phyloP scores from a whole-genome alignment of 805 yeast species.

The Teunomyces kruisii region DNA sequence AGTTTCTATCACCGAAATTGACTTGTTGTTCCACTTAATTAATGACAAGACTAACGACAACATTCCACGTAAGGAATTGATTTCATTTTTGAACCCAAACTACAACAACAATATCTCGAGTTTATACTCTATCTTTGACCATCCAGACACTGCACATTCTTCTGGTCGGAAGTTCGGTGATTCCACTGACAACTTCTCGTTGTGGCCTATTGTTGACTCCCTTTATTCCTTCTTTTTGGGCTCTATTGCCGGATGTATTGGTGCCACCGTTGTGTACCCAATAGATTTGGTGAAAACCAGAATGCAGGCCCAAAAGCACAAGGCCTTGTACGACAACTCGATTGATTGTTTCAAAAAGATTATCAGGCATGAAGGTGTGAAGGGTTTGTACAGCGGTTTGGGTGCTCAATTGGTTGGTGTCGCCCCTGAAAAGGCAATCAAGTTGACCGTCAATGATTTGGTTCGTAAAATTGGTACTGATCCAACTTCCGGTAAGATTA shows the following conservation, averaged over 20 bases:
- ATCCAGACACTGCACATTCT: slow-evolving; percentile 40
- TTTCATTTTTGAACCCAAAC: slow-evolving; percentile 58
- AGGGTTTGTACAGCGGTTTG: slow-evolving; percentile 88
- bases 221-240: slow-evolving; percentile 86
- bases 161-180: slow-evolving; percentile 9
- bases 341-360: slow-evolving; percentile 84
- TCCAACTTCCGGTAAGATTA: slow-evolving; percentile 30
- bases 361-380: slow-evolving; percentile 69
- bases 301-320: slow-evolving; percentile 91
- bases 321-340: slow-evolving; percentile 72
- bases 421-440: slow-evolving; percentile 97
- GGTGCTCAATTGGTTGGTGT: slow-evolving; percentile 95
- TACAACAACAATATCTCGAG: slow-evolving; percentile 35
- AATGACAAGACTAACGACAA: slow-evolving; percentile 34
- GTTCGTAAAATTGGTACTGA: slow-evolving; percentile 70
- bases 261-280: slow-evolving; percentile 97
- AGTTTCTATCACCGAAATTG: slow-evolving; percentile 38
- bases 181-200: slow-evolving; percentile 39
- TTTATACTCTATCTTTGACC: slow-evolving; percentile 40
- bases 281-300: slow-evolving; percentile 94
- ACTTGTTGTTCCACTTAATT: slow-evolving; percentile 41
- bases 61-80: slow-evolving; percentile 42
- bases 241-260: slow-evolving; percentile 94
- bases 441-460: slow-evolving; percentile 89
- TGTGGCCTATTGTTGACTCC: slow-evolving; percentile 62